Evolutionary conservation across 345 rosid genomes (phyloP).

Genomic region (Iberis pinnata): DNA sequence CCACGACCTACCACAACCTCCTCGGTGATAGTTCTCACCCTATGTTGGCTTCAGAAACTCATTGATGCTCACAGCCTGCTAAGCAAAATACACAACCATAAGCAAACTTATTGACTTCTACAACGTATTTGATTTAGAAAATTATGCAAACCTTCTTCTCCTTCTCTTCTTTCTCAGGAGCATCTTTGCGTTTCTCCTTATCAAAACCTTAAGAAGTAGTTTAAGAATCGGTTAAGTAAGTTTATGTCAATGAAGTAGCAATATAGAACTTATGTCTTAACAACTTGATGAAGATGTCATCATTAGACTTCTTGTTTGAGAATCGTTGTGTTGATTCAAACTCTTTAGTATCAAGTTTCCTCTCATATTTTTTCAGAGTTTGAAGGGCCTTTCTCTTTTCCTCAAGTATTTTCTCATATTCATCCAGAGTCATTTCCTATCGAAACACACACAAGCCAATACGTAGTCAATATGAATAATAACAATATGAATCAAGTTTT

Average conservation of each 20-base stretch:
- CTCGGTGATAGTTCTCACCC: slow-evolving; percentile 49
- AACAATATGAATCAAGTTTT: too few relatives aligned
- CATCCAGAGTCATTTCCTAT: slow-evolving; percentile 95
- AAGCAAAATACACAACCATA: background rate
- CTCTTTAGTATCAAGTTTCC: slow-evolving; percentile 75
- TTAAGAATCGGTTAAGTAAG: background rate
- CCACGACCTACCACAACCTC: slow-evolving; percentile 64
- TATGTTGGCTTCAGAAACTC: slow-evolving; percentile 96
- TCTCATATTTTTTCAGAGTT: slow-evolving; percentile 52
- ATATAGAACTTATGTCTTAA: slow-evolving; percentile 30
- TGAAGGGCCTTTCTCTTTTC: slow-evolving; percentile 77
- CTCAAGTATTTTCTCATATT: slow-evolving; percentile 80
- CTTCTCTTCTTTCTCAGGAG: slow-evolving; percentile 91
- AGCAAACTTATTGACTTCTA: background rate
- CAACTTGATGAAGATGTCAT: slow-evolving; percentile 86
- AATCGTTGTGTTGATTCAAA: slow-evolving; percentile 78
- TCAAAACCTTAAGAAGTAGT: slow-evolving; percentile 62
- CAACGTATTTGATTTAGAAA: background rate
- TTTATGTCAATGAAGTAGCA: background rate
- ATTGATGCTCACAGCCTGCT: slow-evolving; percentile 79
- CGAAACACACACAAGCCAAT: too few relatives aligned
- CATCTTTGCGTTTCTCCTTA: slow-evolving; percentile 90
- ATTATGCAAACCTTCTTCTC: slow-evolving; percentile 59
- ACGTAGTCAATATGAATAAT: background rate
- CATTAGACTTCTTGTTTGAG: slow-evolving; percentile 69